These are phyloP conservation scores for Avena insularis DNA, from an alignment of 176 grass and related monocot species.

Conservation along the genomic window DNA sequence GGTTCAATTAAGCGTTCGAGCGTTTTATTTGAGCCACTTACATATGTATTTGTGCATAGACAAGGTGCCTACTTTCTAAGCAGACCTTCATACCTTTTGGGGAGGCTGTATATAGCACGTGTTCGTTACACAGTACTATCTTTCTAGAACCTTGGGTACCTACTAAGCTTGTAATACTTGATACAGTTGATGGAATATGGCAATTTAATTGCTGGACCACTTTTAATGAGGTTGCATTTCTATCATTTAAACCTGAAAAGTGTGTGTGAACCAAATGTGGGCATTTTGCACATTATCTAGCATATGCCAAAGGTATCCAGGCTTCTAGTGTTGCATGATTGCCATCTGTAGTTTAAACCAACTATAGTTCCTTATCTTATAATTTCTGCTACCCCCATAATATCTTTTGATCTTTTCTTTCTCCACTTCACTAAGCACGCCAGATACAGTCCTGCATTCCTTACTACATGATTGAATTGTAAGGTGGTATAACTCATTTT, in stretches of 20 bases:
- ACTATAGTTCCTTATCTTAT: not conserved
- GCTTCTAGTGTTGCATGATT: not conserved
- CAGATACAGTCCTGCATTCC: not conserved
- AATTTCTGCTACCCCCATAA: not conserved
- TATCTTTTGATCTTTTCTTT: slow-evolving; percentile 14
- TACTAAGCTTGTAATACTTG: not conserved
- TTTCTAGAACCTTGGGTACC: not conserved
- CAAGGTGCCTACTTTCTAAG: not conserved
- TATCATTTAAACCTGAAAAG: not conserved
- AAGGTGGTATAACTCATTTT: not conserved
- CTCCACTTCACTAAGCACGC: not conserved
- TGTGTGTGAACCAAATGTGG: not conserved
- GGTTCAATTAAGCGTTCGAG: not conserved
- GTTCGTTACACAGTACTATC: not conserved
- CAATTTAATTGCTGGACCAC: not conserved
- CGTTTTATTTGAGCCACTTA: not conserved
- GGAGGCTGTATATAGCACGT: not conserved
- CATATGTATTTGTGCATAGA: not conserved
- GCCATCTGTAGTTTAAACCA: not conserved
- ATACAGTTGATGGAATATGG: not conserved
- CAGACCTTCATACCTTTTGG: not conserved
- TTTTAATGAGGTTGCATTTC: not conserved
- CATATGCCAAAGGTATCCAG: not conserved
- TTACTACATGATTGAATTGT: not conserved
- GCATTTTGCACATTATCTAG: not conserved